Base-by-base conservation (phyloP, 768 basidiomycete genomes). In the Clitopilus passeckerianus region DNA sequence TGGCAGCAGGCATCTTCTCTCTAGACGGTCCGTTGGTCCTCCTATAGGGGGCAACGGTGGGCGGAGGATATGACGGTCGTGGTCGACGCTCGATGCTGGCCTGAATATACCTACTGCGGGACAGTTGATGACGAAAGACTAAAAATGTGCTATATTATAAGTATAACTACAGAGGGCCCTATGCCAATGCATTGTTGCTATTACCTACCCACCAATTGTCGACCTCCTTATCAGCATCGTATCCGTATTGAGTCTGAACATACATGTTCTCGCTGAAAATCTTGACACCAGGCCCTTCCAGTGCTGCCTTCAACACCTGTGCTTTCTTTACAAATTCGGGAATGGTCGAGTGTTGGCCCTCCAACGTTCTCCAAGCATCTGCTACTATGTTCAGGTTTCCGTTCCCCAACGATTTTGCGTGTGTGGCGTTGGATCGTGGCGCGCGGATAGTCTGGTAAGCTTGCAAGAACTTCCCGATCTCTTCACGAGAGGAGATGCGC, bases 221-320 rank as follows among this genome's bases (percentile, higher is more conserved):
- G 6, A 82, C 84, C 24, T 81, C 80, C 30, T 86, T 83, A 65
- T 81, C 80, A 18, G 82, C 80, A 58, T 83, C 79, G 63, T 85
- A 85, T 10, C 75, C 75, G 62, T 50, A 50, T 18, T 50, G 46
- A 2, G 2, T 50, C 20, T 9, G 9, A n/a, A 20, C 44, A 6
- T 10, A 20, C 9, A 10, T 6, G 6, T 46, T 46, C 44, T 46
- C 44, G 18, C 82, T 85, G 23, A 82, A 61, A 20, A 75, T 73
- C 59, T 76, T 78, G 46, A 83, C 71, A 55, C 77, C 75, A 15
- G 75, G 72, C 79, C 81, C 72, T 5, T 56, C 61, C 3, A 59
- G 41, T 58, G 65, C 61, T 27, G 65, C 61, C 14, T 20, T 6
- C 14, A 60, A 59, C 30, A 61, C 54, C 23, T 14, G 53, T 20